phyloP scores from a whole-genome alignment of 768 basidiomycete species.

The Trametes sanguinea region DNA sequence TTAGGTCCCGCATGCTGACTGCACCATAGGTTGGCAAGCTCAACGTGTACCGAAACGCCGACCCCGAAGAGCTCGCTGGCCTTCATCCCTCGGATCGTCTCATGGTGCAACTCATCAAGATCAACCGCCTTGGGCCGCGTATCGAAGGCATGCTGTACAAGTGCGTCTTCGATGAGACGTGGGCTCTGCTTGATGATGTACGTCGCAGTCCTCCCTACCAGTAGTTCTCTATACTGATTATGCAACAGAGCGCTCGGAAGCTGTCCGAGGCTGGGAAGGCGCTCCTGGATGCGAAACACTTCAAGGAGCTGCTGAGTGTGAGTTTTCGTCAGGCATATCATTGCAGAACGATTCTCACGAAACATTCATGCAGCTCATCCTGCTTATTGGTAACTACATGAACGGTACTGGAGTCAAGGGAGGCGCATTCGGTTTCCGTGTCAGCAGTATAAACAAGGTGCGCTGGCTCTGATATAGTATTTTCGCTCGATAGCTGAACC shows the following conservation, averaged over 20 bases:
- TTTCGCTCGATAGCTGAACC: background rate
- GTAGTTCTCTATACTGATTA: background rate
- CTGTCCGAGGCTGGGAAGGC: slow-evolving; percentile 79
- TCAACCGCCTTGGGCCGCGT: slow-evolving; percentile 82
- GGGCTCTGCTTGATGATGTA: slow-evolving; percentile 80
- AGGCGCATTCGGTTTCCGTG: slow-evolving; percentile 94
- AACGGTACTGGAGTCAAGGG: slow-evolving; percentile 96
- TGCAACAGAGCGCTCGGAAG: slow-evolving; percentile 73
- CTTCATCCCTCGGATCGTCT: slow-evolving; percentile 95
- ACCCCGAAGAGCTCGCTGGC: slow-evolving; percentile 78
- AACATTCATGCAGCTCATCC: slow-evolving; percentile 61
- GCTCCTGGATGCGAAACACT: slow-evolving; percentile 77
- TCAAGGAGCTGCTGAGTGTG: slow-evolving; percentile 89
- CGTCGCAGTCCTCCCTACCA: slow-evolving; percentile 24
- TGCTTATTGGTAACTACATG: slow-evolving; percentile 97
- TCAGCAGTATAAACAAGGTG: slow-evolving; percentile 96
- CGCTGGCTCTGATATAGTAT: slow-evolving; percentile 22
- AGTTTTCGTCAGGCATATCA: slow-evolving; percentile 21
- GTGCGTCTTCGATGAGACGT: slow-evolving; percentile 83
- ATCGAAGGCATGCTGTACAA: slow-evolving; percentile 97
- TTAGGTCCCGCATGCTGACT: background rate
- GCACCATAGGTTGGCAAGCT: slow-evolving; percentile 74
- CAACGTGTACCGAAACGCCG: slow-evolving; percentile 86
- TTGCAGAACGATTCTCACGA: background rate
- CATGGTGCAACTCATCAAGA: slow-evolving; percentile 96